These are phyloP conservation scores for Botryotinia globosa DNA, from an alignment of 2,329 filamentous ascomycete genomes.

Conservation along the genomic window DNA sequence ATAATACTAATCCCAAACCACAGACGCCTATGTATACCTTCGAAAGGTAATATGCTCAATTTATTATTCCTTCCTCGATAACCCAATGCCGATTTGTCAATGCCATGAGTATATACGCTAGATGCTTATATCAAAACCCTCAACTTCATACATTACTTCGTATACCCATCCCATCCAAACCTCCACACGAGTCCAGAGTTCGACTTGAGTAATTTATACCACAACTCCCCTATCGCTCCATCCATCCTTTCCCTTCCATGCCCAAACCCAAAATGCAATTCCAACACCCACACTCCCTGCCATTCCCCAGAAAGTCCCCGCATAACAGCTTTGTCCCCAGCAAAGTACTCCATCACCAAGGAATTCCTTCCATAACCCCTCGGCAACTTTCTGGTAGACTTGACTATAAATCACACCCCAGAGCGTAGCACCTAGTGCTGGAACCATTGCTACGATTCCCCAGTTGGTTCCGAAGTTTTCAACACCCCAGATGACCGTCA, in stretches of 20 bases:
- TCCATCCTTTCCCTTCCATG: conserved; percentile 71
- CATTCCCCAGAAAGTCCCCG: conserved; percentile 81
- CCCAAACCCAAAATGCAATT: conserved; percentile 67
- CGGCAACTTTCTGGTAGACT: conserved; percentile 69
- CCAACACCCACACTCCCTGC: conserved; percentile 76
- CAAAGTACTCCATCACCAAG: conserved; percentile 60
- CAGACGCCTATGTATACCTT: neutral
- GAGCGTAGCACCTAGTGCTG: conserved; percentile 80
- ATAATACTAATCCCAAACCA: neutral
- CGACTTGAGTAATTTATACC: conserved; percentile 42
- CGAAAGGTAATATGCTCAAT: neutral
- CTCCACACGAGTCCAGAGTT: neutral
- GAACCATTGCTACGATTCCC: conserved; percentile 90
- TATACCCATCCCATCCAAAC: neutral
- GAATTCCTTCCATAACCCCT: conserved; percentile 41
- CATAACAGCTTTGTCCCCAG: conserved; percentile 79
- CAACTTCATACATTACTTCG: neutral
- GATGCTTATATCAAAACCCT: neutral
- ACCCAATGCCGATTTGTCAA: neutral
- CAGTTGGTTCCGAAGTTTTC: conserved; percentile 99
- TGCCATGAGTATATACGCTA: neutral
- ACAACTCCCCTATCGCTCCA: conserved; percentile 77
- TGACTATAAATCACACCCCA: conserved; percentile 89
- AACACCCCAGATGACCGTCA: conserved; percentile 96
- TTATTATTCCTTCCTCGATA: neutral